A percentile compares a stretch with the other conserved stretches of the same genome.
Evolutionary conservation across 2,329 filamentous ascomycete species (phyloP).

Genomic region (Fusarium pseudocircinatum): DNA sequence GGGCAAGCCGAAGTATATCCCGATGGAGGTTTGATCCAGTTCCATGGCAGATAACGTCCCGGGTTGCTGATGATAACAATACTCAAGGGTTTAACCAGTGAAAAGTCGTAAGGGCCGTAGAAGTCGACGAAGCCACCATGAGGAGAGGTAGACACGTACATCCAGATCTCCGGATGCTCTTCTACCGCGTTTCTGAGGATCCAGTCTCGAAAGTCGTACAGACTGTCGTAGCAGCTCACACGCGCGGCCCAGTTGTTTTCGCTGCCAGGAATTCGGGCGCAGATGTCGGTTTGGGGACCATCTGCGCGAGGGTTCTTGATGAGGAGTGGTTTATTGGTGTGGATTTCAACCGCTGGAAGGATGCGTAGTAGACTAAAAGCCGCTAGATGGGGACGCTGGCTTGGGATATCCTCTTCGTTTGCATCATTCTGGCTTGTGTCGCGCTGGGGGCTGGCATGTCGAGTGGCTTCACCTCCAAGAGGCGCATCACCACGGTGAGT

Average conservation of each 20-base stretch:
- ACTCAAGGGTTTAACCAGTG: neutral
- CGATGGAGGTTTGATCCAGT: neutral
- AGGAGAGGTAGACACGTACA: neutral
- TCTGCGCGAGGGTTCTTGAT: rapidly evolving
- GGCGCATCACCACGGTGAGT: rapidly evolving
- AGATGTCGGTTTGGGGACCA: neutral
- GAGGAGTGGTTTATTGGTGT: too few relatives aligned
- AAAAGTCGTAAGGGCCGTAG: too few relatives aligned
- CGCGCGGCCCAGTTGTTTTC: neutral
- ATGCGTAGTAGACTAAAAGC: neutral
- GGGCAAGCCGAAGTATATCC: neutral
- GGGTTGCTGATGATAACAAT: neutral
- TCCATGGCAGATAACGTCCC: too few relatives aligned
- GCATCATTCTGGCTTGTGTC: too few relatives aligned
- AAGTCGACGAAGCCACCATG: neutral
- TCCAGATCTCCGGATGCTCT: neutral
- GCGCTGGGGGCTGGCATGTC: neutral
- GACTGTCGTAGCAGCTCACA: rapidly evolving
- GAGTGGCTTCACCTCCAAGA: neutral
- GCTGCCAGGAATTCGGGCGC: rapidly evolving
- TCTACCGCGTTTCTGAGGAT: neutral
- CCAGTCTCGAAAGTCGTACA: rapidly evolving
- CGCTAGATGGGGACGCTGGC: too few relatives aligned
- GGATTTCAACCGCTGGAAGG: neutral
- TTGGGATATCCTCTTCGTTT: too few relatives aligned